Base-by-base conservation (phyloP, 1,284 basidiomycete genomes). In the Malassezia nana region DNA sequence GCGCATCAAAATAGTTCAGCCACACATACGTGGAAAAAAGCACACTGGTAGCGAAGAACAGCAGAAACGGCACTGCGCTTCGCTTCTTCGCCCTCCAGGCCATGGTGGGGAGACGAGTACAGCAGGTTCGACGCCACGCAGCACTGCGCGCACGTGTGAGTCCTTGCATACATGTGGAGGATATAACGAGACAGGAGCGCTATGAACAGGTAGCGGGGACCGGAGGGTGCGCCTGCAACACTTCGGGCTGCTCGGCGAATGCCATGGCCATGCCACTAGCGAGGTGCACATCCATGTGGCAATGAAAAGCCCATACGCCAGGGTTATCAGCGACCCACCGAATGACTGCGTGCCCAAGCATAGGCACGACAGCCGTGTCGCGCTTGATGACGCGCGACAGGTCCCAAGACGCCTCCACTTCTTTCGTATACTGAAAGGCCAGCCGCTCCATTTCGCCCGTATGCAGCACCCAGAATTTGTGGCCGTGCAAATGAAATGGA, bases 401-500 rank as follows among this genome's bases (percentile, higher is more conserved):
- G 13, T 39, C 30, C 8, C 35, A 38, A 12, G 18, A 16, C 8
- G 16, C 29, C 13, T 48, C 30, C n/a, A 44, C 24, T n/a, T 60
- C 51, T 4, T 75, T 75, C 3, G 55, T 46, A n/a, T 47, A 47
- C n/a, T 31, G 31, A 15, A 31, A 47, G 2, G 22, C 13, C 8
- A 30, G 12, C 3, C 26, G 22, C 8, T 66, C 75, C 60, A 78
- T 66, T 31, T 47, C 45, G 4, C 45, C 45, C 4, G 32, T 47
- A 9, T 47, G 45, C 3, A 47, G 33, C 46, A 66, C 63, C 44
- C 75, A 74, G 54, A 79, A 78, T 50, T 75, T 75, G 55, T 80
- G 72, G 2, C 64, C 59, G 59, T 72, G 63, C 25, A 78, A 67
- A 51, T 78, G 78, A 69, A 79, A 78, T 0, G 78, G 78, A 55